Conservation (phyloP, 495 filamentous ascomycete genomes). For the Cercophora scortea region DNA sequence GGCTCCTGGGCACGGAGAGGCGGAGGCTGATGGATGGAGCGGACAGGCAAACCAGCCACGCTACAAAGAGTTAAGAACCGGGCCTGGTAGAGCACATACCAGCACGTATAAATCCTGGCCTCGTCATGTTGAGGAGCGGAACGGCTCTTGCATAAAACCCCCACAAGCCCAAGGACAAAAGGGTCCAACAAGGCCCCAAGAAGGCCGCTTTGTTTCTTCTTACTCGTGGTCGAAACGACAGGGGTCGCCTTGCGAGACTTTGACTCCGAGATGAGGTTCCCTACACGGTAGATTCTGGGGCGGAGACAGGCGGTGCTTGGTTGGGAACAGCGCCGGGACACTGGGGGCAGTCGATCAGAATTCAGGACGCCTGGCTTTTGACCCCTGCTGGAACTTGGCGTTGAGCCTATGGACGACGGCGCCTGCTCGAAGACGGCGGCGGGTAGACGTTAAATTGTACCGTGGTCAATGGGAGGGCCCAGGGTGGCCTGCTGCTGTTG, state of each 20-base stretch:
- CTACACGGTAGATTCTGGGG: too few relatives aligned
- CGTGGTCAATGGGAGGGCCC: too few relatives aligned
- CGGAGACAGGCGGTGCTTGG: background rate
- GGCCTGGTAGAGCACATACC: slow-evolving; percentile 40
- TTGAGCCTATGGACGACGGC: background rate
- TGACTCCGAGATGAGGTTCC: too few relatives aligned
- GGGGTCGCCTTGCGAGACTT: slow-evolving; percentile 1
- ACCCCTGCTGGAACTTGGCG: background rate
- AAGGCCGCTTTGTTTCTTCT: background rate
- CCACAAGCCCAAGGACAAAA: slow-evolving; percentile 5
- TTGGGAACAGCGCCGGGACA: background rate
- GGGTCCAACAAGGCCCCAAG: slow-evolving; percentile 1
- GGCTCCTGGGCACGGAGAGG: too few relatives aligned
- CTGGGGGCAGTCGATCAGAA: background rate
- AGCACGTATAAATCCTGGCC: slow-evolving; percentile 71
- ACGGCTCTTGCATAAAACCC: slow-evolving; percentile 11
- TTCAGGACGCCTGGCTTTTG: background rate
- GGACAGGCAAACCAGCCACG: background rate
- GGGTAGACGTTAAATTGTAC: too few relatives aligned
- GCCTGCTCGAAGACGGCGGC: too few relatives aligned
- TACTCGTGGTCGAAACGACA: background rate
- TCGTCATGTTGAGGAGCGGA: slow-evolving; percentile 51
- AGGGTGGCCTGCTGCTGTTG: too few relatives aligned
- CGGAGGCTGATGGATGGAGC: too few relatives aligned
- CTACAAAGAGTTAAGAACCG: background rate